Evolutionary conservation across 1,284 basidiomycete species (phyloP).

Genomic region (Cutaneotrichosporon mucoides): DNA sequence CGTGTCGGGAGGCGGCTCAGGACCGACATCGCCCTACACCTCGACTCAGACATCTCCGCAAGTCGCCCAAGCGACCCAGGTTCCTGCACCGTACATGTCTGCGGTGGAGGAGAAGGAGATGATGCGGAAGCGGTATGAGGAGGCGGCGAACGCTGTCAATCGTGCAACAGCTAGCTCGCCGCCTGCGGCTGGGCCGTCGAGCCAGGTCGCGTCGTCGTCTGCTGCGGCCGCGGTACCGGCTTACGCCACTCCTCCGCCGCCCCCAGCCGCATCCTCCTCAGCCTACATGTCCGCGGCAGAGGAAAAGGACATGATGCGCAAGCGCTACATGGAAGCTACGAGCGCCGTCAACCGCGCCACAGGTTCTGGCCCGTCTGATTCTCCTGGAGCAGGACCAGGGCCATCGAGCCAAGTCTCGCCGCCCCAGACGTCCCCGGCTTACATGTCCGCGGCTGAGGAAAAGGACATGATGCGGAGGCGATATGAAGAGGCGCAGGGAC

Average conservation of each 20-base stretch:
- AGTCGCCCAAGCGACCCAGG: not conserved
- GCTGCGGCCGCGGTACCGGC: too few species aligned
- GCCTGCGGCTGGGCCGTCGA: too few species aligned
- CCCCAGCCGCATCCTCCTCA: slow-evolving; percentile 1
- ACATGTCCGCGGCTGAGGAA: slow-evolving; percentile 16
- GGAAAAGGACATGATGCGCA: slow-evolving; percentile 37
- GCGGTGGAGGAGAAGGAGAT: slow-evolving; percentile 24
- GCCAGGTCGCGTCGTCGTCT: too few species aligned
- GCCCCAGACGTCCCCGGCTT: too few species aligned
- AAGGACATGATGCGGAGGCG: slow-evolving; percentile 25
- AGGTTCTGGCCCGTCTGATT: not conserved
- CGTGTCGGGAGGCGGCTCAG: too few species aligned
- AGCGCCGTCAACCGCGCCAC: slow-evolving; percentile 9
- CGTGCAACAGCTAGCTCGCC: not conserved
- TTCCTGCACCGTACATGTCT: slow-evolving; percentile 8
- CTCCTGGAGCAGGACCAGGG: too few species aligned
- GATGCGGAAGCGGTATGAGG: slow-evolving; percentile 22
- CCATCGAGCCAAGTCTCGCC: too few species aligned
- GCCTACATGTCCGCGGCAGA: slow-evolving; percentile 22
- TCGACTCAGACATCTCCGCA: not conserved
- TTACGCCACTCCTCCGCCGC: not conserved
- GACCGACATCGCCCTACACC: too few species aligned
- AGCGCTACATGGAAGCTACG: slow-evolving; percentile 32
- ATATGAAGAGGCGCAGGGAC: slow-evolving; percentile 53
- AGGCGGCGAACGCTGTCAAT: slow-evolving; percentile 50